Conservation (phyloP, 768 basidiomycete species). For the Rhizopogon vesiculosus region DNA sequence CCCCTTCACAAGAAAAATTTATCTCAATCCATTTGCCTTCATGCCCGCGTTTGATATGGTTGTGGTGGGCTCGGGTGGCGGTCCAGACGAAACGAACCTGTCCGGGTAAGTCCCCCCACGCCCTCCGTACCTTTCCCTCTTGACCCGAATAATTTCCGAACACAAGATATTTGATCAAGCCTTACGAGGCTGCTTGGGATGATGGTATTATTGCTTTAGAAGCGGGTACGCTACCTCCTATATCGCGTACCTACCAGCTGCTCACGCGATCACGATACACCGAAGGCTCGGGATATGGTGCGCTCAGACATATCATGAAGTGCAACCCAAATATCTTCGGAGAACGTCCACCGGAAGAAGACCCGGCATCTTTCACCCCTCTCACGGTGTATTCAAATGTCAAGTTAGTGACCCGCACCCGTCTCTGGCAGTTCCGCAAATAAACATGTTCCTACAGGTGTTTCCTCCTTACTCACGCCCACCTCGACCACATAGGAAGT, state of each 20-base stretch:
- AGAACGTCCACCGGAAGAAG: conserved; percentile 7
- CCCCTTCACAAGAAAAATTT: neutral
- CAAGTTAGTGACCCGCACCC: conserved; percentile 18
- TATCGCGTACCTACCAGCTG: neutral
- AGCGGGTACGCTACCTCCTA: conserved; percentile 53
- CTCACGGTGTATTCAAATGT: conserved; percentile 26
- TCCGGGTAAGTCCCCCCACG: conserved; percentile 57
- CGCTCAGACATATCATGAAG: conserved; percentile 57
- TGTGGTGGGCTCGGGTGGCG: conserved; percentile 83
- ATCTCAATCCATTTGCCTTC: neutral
- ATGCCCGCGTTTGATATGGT: conserved; percentile 65
- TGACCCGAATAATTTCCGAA: neutral
- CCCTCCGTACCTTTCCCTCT: conserved; percentile 9
- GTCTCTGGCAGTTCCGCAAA: neutral
- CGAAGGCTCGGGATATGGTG: conserved; percentile 83
- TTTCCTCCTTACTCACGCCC: conserved; percentile 84
- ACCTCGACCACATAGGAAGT: conserved; percentile 85
- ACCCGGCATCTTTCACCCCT: conserved; percentile 15
- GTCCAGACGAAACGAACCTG: conserved; percentile 85
- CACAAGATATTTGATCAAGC: conserved; percentile 83
- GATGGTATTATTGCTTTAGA: conserved; percentile 84
- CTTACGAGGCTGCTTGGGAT: conserved; percentile 58
- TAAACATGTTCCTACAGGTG: conserved; percentile 34
- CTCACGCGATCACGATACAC: neutral
- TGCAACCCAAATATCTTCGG: conserved; percentile 53